Base-by-base conservation (phyloP, 2,329 filamentous ascomycete genomes). In the Chaetomiaceae sp. region DNA sequence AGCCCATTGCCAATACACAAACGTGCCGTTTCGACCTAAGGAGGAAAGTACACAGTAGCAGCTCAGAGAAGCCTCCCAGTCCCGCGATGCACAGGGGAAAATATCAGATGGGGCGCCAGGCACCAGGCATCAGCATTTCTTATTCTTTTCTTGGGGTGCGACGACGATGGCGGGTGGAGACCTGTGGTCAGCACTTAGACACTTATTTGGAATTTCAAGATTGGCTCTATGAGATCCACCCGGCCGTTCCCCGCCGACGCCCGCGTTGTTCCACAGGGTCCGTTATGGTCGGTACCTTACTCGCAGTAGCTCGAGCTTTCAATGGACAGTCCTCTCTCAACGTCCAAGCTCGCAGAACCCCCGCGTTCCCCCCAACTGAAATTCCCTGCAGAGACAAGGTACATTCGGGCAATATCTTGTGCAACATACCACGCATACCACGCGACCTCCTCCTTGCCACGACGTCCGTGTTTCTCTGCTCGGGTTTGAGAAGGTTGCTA, bases 121-220 rank as follows among this genome's bases (percentile, higher is more conserved):
- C 29, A 37, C 38, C 38, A 49, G 47, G 43, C 48, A 47, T 33
- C 40, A 40, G 40, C 42, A 27, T 50, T 50, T 47, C 44, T 42
- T n/a, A 2, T 20, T 8, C 30, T 17, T 6, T 32, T 12, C 36
- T 15, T 44, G 41, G 37, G n/a, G 32, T 19, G 30, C 22, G 3
- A n/a, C 5, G 10, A 14, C 37, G 17, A 41, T 19, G 17, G 12
- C 34, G 26, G 2, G 37, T 44, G 41, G 46, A 39, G 18, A 29
- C 36, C 29, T 7, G 35, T 24, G 38, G 45, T 39, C 39, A 43
- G 45, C 38, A 38, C 37, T 48, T 27, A 45, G 36, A 33, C 17
- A 11, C 26, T 20, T 12, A 11, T 26, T 38, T 17, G 36, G 20
- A 26, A 38, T 22, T 19, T 18, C 19, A 15, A 11, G 32, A 34